A percentile compares a stretch with the other conserved stretches of the same genome.
phyloP scores from a whole-genome alignment of 192 early-diverging fungal species.

The Dispira parvispora region DNA sequence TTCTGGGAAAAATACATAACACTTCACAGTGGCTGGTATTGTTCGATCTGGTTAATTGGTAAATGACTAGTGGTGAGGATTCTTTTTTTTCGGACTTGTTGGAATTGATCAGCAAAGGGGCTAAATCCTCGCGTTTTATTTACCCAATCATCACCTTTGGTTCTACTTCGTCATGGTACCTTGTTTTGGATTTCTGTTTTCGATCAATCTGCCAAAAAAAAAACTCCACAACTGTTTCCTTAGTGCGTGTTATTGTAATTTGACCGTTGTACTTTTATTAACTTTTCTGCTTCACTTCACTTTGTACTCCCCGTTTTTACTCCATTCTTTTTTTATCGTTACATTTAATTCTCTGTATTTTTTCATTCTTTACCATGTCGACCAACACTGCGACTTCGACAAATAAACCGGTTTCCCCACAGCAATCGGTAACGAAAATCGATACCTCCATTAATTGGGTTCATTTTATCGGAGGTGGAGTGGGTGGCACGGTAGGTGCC shows the following conservation, averaged over 20 bases:
- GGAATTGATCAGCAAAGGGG: not conserved
- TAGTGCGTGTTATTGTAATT: not conserved
- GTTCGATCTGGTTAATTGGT: not conserved
- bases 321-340: not conserved
- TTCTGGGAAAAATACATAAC: not conserved
- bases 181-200: not conserved
- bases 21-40: constrained; percentile 1
- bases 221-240: not conserved
- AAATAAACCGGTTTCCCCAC: not conserved
- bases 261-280: not conserved
- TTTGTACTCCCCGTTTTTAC: not conserved
- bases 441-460: constrained; percentile 6
- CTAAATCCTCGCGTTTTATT: not conserved
- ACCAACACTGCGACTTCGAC: not conserved
- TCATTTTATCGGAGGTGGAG: constrained; percentile 2
- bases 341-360: not conserved
- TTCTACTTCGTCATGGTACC: not conserved
- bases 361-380: not conserved
- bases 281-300: not conserved
- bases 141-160: not conserved
- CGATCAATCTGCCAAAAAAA: constrained; percentile 4
- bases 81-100: not conserved
- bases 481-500: constrained; percentile 69
- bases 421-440: not conserved
- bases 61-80: not conserved